Base-by-base conservation (phyloP, 2,329 filamentous ascomycete genomes). In the Macrophomina phaseolina region DNA sequence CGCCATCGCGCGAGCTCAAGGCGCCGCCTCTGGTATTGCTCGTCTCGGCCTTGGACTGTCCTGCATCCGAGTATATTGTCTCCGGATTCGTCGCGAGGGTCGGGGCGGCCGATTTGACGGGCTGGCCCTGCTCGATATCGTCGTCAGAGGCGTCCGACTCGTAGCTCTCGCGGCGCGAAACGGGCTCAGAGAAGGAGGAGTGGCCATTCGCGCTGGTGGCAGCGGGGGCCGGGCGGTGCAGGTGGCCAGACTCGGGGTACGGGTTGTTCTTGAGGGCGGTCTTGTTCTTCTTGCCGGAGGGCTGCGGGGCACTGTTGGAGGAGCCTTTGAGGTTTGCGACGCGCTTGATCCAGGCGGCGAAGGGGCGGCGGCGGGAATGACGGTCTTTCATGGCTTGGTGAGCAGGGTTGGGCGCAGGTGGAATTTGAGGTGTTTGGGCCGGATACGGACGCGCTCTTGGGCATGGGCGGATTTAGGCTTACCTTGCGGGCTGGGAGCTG, bases 261-360 rank as follows among this genome's bases (percentile, higher is more conserved):
- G 94, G 94, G 76, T 94, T 94, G 83, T 97, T 97, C 78, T 90
- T 90, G 74, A 89, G 88, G 61, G 83, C 81, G 49, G 73, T 73
- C 70, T 66, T 75, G 72, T 82, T 81, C 75, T 82, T 83, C 58
- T 72, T 75, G 67, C 71, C 75, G 69, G 69, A 73, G 69, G 76
- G 77, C 64, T 78, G 75, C 16, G 83, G 79, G 68, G 88, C 85
- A 36, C 38, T 58, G 69, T 86, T 87, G 38, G 89, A 91, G 1
- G 89, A 90, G 4, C 89, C 89, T 79, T 97, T 97, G 80, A 97
- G 90, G 77, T 90, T 94, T 69, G 93, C 90, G 67, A 98, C 87
- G 75, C 94, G 94, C 84, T 94, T 97, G 84, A 99, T 93, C 91
- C 94, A 96, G 71, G 90, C 92, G 55, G 94, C 88, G 77, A 98